phyloP scores from a whole-genome alignment of 805 yeast species.

The Candida chilensis region DNA sequence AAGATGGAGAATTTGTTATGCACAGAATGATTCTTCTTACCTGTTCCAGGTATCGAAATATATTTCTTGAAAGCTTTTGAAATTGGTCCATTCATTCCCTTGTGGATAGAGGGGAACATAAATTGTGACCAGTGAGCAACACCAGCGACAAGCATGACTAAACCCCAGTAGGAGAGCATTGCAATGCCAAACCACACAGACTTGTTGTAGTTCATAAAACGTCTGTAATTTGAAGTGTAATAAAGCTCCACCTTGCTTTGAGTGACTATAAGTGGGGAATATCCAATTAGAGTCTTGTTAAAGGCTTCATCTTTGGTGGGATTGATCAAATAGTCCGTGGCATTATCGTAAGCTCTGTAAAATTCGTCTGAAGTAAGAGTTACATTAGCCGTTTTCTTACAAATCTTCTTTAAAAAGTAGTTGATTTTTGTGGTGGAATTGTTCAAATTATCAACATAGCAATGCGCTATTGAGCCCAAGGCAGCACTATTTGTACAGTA shows the following conservation, averaged over 20 bases:
- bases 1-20: slow-evolving; percentile 2
- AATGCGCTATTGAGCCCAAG: background rate
- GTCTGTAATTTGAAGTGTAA: background rate
- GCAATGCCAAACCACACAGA: slow-evolving; percentile 12
- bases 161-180: slow-evolving; percentile 15
- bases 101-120: slow-evolving; percentile 4
- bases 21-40: slow-evolving; percentile 3
- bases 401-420: too few relatives aligned
- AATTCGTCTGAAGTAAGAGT: slow-evolving; percentile 19
- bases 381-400: too few relatives aligned
- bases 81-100: slow-evolving; percentile 11
- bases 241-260: slow-evolving; percentile 3
- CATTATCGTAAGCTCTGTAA: slow-evolving; percentile 27
- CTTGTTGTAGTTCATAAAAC: slow-evolving; percentile 5
- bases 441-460: background rate
- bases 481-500: slow-evolving; percentile 1
- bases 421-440: slow-evolving; percentile 1
- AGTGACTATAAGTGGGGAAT: slow-evolving; percentile 22
- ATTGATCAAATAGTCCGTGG: slow-evolving; percentile 26
- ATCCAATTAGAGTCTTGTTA: slow-evolving; percentile 15
- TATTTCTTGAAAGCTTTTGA: slow-evolving; percentile 14
- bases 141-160: slow-evolving; percentile 11
- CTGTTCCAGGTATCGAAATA: slow-evolving; percentile 22
- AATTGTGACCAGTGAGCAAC: slow-evolving; percentile 7
- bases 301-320: slow-evolving; percentile 15